These are phyloP conservation scores for Alternaria sp. DNA, from an alignment of 2,329 filamentous ascomycete genomes.

Conservation along the genomic window DNA sequence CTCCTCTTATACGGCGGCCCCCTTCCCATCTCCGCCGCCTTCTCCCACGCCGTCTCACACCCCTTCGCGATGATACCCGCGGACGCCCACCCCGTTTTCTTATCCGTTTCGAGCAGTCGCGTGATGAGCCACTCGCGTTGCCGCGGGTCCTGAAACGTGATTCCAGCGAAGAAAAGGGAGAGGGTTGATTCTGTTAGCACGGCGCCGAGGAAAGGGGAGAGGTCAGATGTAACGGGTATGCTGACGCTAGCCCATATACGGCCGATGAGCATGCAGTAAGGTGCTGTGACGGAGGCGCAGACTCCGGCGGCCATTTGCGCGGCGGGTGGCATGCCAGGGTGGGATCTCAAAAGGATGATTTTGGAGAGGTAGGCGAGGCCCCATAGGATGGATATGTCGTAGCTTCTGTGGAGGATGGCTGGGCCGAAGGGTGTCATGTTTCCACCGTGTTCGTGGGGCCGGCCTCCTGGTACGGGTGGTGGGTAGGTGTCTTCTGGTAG, in stretches of 20 bases:
- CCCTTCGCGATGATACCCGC: conserved; percentile 80
- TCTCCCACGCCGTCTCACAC: conserved; percentile 84
- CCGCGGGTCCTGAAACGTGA: conserved; percentile 73
- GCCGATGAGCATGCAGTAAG: conserved; percentile 76
- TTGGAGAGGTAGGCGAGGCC: conserved; percentile 84
- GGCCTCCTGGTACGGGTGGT: conserved; percentile 51
- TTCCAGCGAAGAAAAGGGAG: conserved; percentile 83
- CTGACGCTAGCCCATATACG: conserved; percentile 76
- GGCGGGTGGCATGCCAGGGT: conserved; percentile 89
- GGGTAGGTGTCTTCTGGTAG: conserved; percentile 71
- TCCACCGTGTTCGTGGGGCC: conserved; percentile 3
- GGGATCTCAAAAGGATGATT: conserved; percentile 80
- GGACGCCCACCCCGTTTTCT: conserved; percentile 86
- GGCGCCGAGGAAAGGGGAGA: conserved; percentile 79
- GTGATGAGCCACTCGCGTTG: conserved; percentile 82
- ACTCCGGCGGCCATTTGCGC: conserved; percentile 86
- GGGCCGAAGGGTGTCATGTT: conserved; percentile 77
- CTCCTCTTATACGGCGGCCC: conserved; percentile 71
- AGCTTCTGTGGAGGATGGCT: conserved; percentile 81
- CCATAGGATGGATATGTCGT: conserved; percentile 87
- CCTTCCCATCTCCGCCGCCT: conserved; percentile 72
- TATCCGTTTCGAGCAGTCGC: conserved; percentile 75
- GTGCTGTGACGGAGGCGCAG: conserved; percentile 73
- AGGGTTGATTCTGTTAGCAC: conserved; percentile 84
- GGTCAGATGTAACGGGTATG: conserved; percentile 48